These are phyloP conservation scores for Diphasiastrum complanatum DNA, from an alignment of 83 land plant genomes.

Conservation along the genomic window DNA sequence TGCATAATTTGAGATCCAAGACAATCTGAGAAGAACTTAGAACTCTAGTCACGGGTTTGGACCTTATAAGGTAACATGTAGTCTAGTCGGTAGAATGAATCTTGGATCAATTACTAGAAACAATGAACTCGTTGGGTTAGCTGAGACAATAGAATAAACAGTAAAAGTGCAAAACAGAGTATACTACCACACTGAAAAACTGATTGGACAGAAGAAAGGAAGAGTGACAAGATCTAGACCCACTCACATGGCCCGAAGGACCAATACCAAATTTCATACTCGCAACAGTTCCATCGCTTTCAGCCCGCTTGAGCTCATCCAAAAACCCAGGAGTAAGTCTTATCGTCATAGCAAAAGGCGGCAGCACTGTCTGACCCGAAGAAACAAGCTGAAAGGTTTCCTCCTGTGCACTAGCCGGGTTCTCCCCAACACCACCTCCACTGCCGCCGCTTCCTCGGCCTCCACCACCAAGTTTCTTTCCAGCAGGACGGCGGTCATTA, in stretches of 20 bases:
- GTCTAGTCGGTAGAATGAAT: too few species aligned
- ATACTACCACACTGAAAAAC: too few species aligned
- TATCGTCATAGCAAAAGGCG: slow-evolving; percentile 5
- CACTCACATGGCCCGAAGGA: background rate
- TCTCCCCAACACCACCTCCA: background rate
- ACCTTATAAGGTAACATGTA: too few species aligned
- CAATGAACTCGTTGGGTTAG: too few species aligned
- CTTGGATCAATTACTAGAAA: too few species aligned
- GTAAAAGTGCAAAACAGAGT: too few species aligned
- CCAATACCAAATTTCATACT: background rate
- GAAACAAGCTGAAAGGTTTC: slow-evolving; percentile 1
- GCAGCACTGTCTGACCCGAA: background rate
- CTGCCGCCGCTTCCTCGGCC: background rate
- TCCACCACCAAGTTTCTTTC: background rate
- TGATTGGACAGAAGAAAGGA: too few species aligned
- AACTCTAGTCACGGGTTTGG: too few species aligned
- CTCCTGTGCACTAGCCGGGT: background rate
- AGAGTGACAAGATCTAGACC: too few species aligned
- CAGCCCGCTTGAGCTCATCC: slow-evolving; percentile 7
- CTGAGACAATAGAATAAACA: too few species aligned
- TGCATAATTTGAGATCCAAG: too few species aligned
- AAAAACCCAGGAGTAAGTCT: slow-evolving; percentile 3
- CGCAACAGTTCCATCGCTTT: background rate
- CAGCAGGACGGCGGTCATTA: background rate
- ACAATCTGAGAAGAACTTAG: too few species aligned